Evolutionary conservation across 2,329 filamentous ascomycete genomes (phyloP), one percentile per base, ranked within the genome.

Genomic region (Talaromyces sp.): DNA sequence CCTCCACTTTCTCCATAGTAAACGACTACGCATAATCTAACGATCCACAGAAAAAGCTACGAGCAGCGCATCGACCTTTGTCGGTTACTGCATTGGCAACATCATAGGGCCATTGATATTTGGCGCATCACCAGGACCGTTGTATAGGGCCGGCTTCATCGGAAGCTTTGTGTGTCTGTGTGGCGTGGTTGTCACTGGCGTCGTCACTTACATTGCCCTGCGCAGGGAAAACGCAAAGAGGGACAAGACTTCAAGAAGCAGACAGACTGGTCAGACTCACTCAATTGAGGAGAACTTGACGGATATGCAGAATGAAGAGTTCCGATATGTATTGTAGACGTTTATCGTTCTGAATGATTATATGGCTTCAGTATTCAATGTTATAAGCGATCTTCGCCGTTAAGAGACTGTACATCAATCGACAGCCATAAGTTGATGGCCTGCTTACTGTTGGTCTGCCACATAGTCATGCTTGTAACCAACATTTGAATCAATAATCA

Each of bases 51-150:
- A 58, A n/a, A 58, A 58, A 58, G 35, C 57, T 19, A 58, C 50
- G 5, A 54, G 31, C 10, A 58, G 57, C 21, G 57, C 57, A 35
- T 54, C 57, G 17, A 58, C 57, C 17, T 58, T 58, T 21, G 50
- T 54, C 13, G 57, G 57, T 10, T 58, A 58, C 14, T 58, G 50
- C 24, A 19, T 58, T n/a, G 57, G 57, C 26, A 58, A 58, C 21
- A 58, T 58, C 19, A 58, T 58, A 8, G 57, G 50, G 17, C 57
- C 57, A 13, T 29, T 58, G 3, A 58, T 58, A 19, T 58, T 58
- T 26, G 57, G 57, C 11, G 57, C 57, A 6, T 58, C 57, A 43
- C 57, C 57, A 11, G 57, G 57, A 13, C 57, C 57, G 29, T 19
- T 54, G 17, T 55, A 58, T 49, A 26, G 55, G n/a, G 17, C 55